Percentiles rank a stretch among this genome's conserved stretches.
phyloP scores from a whole-genome alignment of 345 rosid genomes.

The Nephelium lappaceum region DNA sequence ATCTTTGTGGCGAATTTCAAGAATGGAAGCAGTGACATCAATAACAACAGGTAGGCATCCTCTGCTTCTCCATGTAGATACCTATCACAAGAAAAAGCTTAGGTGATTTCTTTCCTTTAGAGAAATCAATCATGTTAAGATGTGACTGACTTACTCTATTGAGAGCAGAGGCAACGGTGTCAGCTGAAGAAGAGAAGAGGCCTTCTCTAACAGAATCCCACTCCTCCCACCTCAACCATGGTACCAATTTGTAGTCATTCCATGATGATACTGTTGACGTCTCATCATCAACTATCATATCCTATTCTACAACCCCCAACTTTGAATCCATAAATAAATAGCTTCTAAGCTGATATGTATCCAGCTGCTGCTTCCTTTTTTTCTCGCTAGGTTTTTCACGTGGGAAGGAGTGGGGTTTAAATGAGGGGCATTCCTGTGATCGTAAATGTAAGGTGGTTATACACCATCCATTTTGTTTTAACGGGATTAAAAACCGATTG shows the following conservation, averaged over 20 bases:
- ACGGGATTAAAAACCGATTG: too few species aligned
- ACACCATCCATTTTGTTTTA: too few species aligned
- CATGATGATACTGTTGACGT: slow-evolving; percentile 28
- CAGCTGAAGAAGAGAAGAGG: slow-evolving; percentile 75
- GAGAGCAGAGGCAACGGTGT: slow-evolving; percentile 55
- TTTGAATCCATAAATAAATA: slow-evolving; percentile 35
- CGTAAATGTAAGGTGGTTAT: too few species aligned
- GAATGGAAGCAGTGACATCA: slow-evolving; percentile 80
- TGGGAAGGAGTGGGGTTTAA: too few species aligned
- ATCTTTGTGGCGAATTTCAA: slow-evolving; percentile 82
- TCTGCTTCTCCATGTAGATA: slow-evolving; percentile 82
- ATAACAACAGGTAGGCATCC: slow-evolving; percentile 79
- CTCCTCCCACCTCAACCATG: slow-evolving; percentile 93
- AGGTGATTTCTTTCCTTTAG: background rate
- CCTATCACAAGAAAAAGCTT: slow-evolving; percentile 34
- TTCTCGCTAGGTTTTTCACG: too few species aligned
- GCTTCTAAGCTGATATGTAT: background rate
- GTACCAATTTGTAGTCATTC: slow-evolving; percentile 63
- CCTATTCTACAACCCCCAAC: slow-evolving; percentile 46
- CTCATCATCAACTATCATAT: slow-evolving; percentile 32
- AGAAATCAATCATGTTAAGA: background rate
- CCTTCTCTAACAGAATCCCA: slow-evolving; percentile 83
- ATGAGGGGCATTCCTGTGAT: too few species aligned
- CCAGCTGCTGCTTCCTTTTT: too few species aligned
- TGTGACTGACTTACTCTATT: slow-evolving; percentile 53